Evolutionary conservation across 2,329 filamentous ascomycete species (phyloP).

Genomic region (Neopestalotiopsis clavispora): DNA sequence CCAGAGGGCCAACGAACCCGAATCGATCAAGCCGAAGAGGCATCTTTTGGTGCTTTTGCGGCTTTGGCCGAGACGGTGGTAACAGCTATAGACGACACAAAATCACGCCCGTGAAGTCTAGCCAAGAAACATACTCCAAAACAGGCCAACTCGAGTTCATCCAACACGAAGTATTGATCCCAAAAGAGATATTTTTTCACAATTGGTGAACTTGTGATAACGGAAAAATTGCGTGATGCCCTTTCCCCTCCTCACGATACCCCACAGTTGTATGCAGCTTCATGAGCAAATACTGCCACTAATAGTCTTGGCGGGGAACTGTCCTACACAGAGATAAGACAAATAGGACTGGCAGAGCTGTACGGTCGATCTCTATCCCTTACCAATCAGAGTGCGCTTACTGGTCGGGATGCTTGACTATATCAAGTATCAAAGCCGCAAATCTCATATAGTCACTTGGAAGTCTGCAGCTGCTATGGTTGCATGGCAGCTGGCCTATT

Average conservation of each 20-base stretch:
- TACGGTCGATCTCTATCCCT: not conserved
- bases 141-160: not conserved
- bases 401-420: not conserved
- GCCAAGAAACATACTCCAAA: not conserved
- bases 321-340: constrained; percentile 2
- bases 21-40: constrained; percentile 20
- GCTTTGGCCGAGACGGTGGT: not conserved
- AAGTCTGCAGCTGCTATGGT: too few relatives aligned
- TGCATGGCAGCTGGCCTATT: too few relatives aligned
- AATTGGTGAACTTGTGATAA: not conserved
- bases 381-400: constrained; percentile 1
- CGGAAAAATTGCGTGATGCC: constrained; percentile 5
- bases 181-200: not conserved
- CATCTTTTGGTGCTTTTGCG: constrained; percentile 16
- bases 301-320: constrained; percentile 7
- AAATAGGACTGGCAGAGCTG: not conserved
- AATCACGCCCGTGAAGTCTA: not conserved
- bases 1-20: constrained; percentile 24
- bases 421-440: not conserved
- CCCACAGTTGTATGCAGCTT: constrained; percentile 9
- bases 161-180: not conserved
- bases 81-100: not conserved
- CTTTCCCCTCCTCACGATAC: constrained; percentile 4
- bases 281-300: constrained; percentile 13
- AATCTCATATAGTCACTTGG: not conserved